phyloP scores from a whole-genome alignment of 2,329 filamentous ascomycete species.

The Neofusicoccum parvum region DNA sequence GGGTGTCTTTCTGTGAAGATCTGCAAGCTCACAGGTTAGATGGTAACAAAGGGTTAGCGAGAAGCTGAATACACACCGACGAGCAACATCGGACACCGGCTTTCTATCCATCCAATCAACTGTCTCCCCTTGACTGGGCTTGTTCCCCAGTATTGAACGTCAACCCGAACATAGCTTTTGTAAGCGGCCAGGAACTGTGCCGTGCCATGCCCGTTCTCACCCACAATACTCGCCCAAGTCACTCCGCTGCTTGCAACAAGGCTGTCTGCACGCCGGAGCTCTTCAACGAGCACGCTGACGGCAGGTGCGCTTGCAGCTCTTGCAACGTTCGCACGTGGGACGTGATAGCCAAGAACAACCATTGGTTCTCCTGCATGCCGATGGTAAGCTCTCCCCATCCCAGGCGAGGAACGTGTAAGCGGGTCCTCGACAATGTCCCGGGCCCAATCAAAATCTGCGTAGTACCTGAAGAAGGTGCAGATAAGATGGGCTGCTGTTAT shows the following conservation, averaged over 20 bases:
- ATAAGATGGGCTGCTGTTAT: conserved; percentile 57
- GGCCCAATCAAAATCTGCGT: conserved; percentile 63
- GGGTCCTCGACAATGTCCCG: conserved; percentile 60
- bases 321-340: conserved; percentile 63
- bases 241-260: conserved; percentile 36
- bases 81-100: conserved; percentile 59
- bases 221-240: conserved; percentile 51
- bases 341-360: conserved; percentile 64
- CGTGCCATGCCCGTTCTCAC: conserved; percentile 31
- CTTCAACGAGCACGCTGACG: conserved; percentile 53
- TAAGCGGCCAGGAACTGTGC: conserved; percentile 55
- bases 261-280: conserved; percentile 52
- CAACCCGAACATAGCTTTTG: conserved; percentile 61
- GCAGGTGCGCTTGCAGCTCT: conserved; percentile 57
- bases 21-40: conserved; percentile 35
- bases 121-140: conserved; percentile 57
- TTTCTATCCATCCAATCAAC: conserved; percentile 67
- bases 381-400: conserved; percentile 47
- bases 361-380: conserved; percentile 62
- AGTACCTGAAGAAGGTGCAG: conserved; percentile 64
- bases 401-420: conserved; percentile 49
- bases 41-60: not conserved
- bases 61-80: conserved; percentile 52
- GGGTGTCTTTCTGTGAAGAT: conserved; percentile 58
- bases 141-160: conserved; percentile 67